Evolutionary conservation across 768 basidiomycete species (phyloP), one percentile per base, ranked within the genome.

Genomic region (Asterophora lycoperdoides): DNA sequence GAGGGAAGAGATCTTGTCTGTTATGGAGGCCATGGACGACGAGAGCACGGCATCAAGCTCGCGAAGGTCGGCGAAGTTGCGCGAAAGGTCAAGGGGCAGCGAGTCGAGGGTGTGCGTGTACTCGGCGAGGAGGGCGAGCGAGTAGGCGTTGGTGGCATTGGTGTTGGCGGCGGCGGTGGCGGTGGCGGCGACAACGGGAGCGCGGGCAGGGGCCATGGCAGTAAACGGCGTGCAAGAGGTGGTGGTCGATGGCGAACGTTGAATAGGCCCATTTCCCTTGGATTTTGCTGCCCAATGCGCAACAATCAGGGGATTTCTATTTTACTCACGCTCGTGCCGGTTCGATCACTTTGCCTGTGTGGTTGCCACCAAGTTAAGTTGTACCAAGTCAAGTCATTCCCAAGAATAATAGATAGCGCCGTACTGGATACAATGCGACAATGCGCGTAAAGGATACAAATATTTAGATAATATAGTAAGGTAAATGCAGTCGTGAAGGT

Each of bases 1-100:
- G 56, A 99, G 84, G 33, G 67, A 64, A 49, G 80, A 76, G 55
- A 98, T 85, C 68, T 92, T 92, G 38, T 76, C 58, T 49, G 88
- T 92, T 62, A 99, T 86, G 56, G 79, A 75, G 55, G 81, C 65
- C 68, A 95, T 87, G 53, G 91, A 91, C 37, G 88, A 75, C 57
- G 93, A 93, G 57, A 99, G 80, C 51, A 99, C 96, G 49, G 95
- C 96, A 67, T 98, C 96, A 69, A 99, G 89, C 71, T 99, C 96
- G 55, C 93, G 89, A 46, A 99, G 82, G 76, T 99, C 96, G 9
- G 88, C 90, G 66, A 96, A 90, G 68, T 84, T 86, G 67, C 91
- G 84, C 10, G 95, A 95, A 67, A 99, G 84, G 69, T 96, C 93
- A 54, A 89, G 78, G 50, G 95, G 95, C 48, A 98, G 81, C 17